These are phyloP conservation scores for Didymella exigua DNA, from an alignment of 2,329 filamentous ascomycete genomes.

Conservation along the genomic window DNA sequence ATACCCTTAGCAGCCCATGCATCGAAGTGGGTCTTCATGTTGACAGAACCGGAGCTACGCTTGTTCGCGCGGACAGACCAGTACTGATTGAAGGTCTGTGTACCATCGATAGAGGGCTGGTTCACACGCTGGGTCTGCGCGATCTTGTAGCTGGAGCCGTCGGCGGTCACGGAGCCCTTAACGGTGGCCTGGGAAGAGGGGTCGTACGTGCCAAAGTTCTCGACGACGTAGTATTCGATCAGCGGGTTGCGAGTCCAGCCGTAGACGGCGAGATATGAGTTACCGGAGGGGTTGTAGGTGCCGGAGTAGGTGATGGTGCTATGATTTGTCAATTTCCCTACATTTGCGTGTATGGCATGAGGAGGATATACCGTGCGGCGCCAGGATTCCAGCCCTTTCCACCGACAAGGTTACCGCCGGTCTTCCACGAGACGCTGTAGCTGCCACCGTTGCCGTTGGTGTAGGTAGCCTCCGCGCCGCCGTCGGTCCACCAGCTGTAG, in stretches of 20 bases:
- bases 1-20: constrained; percentile 43
- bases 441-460: constrained; percentile 59
- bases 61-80: constrained; percentile 50
- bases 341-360: neutral
- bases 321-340: constrained; percentile 1
- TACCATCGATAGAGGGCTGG: constrained; percentile 58
- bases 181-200: constrained; percentile 52
- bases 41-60: constrained; percentile 39
- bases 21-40: constrained; percentile 44
- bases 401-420: constrained; percentile 61
- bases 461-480: constrained; percentile 58
- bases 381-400: constrained; percentile 66
- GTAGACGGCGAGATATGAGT: constrained; percentile 61
- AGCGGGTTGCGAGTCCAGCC: constrained; percentile 62
- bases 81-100: constrained; percentile 59
- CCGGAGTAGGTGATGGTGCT: constrained; percentile 46
- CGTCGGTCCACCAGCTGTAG: constrained; percentile 66
- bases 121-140: constrained; percentile 44
- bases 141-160: constrained; percentile 43
- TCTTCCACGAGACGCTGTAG: constrained; percentile 59
- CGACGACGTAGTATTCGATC: constrained; percentile 60
- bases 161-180: constrained; percentile 41
- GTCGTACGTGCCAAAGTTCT: constrained; percentile 59
- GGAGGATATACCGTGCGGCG: constrained; percentile 52
- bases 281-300: constrained; percentile 41